Evolutionary conservation across 2,329 filamentous ascomycete genomes (phyloP).

Genomic region (Fusarium clavum): DNA sequence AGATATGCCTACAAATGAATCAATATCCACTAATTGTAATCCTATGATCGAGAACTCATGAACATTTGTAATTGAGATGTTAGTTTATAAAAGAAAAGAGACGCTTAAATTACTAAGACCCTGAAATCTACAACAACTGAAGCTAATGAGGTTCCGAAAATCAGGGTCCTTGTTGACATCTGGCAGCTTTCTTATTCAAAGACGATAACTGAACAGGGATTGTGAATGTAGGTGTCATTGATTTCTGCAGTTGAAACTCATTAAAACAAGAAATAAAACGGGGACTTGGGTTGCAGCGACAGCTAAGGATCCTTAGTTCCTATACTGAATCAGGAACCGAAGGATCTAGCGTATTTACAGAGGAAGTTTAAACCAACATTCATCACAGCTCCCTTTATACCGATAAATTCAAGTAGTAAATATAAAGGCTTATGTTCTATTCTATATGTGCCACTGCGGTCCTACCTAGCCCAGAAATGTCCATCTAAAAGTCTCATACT

Average conservation of each 20-base stretch:
- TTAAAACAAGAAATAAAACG: neutral
- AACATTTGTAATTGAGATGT: neutral
- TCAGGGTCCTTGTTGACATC: neutral
- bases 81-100: neutral
- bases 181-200: neutral
- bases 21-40: neutral
- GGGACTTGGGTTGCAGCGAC: neutral
- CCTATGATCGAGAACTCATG: neutral
- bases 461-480: neutral
- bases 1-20: neutral
- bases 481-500: neutral
- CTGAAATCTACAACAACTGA: neutral
- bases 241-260: neutral
- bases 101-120: neutral
- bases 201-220: neutral
- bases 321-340: neutral
- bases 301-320: neutral
- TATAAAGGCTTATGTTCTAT: neutral
- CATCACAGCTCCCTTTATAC: neutral
- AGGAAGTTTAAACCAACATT: neutral
- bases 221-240: constrained; percentile 25
- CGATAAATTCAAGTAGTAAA: neutral
- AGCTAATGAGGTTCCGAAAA: neutral
- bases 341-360: neutral
- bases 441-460: neutral